Evolutionary conservation across 2,329 filamentous ascomycete genomes (phyloP), one percentile per base, ranked within the genome.

Genomic region (Ascomycota sp.): DNA sequence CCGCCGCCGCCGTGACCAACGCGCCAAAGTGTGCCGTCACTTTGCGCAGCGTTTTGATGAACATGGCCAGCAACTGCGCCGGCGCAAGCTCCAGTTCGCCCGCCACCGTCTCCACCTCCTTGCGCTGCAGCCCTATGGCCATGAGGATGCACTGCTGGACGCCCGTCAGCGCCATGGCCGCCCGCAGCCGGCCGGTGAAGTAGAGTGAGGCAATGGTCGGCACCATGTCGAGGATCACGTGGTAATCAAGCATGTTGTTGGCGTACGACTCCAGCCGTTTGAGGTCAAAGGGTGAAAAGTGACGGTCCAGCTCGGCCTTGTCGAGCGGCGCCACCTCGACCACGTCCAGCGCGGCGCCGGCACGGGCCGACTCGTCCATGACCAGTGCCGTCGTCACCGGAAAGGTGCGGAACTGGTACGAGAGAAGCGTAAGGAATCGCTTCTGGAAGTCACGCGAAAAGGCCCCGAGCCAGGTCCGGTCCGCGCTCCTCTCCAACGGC

Each of bases 191-290:
- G 28, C 81, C 79, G 1, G 70, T 73, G 53, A 98, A 98, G 59
- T 86, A 94, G 19, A 92, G 66, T 17, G 64, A 63, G 1, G 89
- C 76, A 37, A 98, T 72, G 2, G 64, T 68, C 0, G 89, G 89
- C 32, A 98, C 64, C 45, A 98, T 69, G 48, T 98, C 91, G 20
- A 95, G 66, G 32, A 98, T 89, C 41, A 94, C 85, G 46, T 94
- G 91, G 58, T 95, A 93, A 53, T 98, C 91, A 25, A 98, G 71
- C 65, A 94, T 79, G 54, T 92, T 93, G 54, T 91, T 92, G 11
- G 89, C 81, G 44, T 98, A 98, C 26, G 79, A 85, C 47, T 94
- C 86, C 3, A 98, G 63, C 20, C 89, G 75, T 59, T 95, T 95
- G 36, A 94, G 68, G 50, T 98, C 89, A 48, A 89, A 95, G 0